These are phyloP conservation scores for Cordyceps fumosorosea DNA, from an alignment of 2,329 filamentous ascomycete species.

Conservation along the genomic window DNA sequence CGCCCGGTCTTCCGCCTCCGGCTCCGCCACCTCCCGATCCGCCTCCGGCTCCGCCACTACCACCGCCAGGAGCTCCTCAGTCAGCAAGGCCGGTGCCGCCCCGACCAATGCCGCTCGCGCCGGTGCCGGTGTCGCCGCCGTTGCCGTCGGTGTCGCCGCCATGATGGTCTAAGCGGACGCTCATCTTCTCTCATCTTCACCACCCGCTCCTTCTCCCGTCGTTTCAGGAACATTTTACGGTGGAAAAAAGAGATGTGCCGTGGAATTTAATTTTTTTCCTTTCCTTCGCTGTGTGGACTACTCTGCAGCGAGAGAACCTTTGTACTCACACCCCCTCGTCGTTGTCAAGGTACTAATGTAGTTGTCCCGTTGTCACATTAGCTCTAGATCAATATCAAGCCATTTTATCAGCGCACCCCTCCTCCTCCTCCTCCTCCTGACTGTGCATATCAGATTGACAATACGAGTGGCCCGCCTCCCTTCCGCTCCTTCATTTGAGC, in stretches of 20 bases:
- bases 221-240: not conserved
- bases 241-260: not conserved
- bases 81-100: not conserved
- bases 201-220: not conserved
- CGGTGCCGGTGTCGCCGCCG: not conserved
- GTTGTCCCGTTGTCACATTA: not conserved
- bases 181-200: not conserved
- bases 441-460: too few relatives aligned
- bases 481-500: not conserved
- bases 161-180: not conserved
- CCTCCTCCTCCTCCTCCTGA: not conserved
- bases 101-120: not conserved
- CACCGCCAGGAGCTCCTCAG: not conserved
- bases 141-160: slow-evolving; percentile 4
- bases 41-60: not conserved
- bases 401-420: not conserved
- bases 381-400: not conserved
- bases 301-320: not conserved
- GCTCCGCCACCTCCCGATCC: not conserved
- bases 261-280: not conserved
- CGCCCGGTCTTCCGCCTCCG: not conserved
- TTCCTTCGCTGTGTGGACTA: not conserved
- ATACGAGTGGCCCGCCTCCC: not conserved
- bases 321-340: not conserved
- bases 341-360: not conserved